These are phyloP conservation scores for Lentinula aciculospora DNA, from an alignment of 768 basidiomycete genomes.

Conservation along the genomic window DNA sequence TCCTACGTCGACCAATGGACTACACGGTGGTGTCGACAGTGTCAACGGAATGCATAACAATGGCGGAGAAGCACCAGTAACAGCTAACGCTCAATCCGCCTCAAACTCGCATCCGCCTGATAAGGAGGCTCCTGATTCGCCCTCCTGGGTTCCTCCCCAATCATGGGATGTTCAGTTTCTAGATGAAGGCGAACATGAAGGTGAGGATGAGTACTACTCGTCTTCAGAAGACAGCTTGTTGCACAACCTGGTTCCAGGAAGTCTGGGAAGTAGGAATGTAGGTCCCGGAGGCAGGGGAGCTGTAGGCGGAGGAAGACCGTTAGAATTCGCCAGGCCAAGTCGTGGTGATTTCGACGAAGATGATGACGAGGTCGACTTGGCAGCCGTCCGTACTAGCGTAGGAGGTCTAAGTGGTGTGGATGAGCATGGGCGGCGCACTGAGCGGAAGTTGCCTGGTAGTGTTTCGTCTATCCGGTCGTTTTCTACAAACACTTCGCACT, in stretches of 20 bases:
- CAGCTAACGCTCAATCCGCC: neutral
- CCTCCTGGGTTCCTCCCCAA: constrained; percentile 65
- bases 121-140: constrained; percentile 15
- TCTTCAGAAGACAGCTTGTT: constrained; percentile 34
- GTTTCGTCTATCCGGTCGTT: neutral
- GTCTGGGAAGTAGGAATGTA: neutral
- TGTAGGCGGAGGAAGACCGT: constrained; percentile 11
- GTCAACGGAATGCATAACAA: constrained; percentile 9
- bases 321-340: constrained; percentile 10
- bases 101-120: neutral
- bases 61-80: neutral
- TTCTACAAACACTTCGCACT: neutral
- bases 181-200: constrained; percentile 34
- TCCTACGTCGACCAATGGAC: neutral
- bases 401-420: neutral
- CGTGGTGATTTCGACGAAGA: neutral
- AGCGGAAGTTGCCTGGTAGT: neutral
- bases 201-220: constrained; percentile 31
- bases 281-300: constrained; percentile 8
- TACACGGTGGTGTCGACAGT: constrained; percentile 1
- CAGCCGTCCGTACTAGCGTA: neutral
- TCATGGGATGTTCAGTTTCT: constrained; percentile 57
- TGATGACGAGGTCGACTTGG: neutral
- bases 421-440: neutral
- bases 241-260: neutral